These are phyloP conservation scores for Aquanectria penicillioides DNA, from an alignment of 2,329 filamentous ascomycete species.

Conservation along the genomic window DNA sequence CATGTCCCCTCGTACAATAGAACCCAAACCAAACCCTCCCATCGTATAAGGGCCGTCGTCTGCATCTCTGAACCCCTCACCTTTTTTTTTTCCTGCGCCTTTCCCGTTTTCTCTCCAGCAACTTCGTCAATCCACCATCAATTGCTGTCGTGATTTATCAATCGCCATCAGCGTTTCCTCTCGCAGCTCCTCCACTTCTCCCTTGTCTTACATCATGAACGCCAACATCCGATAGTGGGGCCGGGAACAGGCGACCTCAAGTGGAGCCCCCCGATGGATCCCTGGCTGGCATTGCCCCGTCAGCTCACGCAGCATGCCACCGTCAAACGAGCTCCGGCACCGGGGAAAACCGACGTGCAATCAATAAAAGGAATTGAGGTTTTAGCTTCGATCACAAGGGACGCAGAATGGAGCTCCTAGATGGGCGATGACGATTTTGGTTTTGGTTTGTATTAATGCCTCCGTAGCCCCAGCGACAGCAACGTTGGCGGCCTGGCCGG, in stretches of 20 bases:
- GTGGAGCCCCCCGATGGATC: slow-evolving; percentile 39
- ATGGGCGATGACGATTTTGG: slow-evolving; percentile 1
- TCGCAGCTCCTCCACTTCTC: slow-evolving; percentile 26
- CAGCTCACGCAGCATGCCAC: slow-evolving; percentile 43
- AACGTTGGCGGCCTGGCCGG: not conserved
- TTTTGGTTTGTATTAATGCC: slow-evolving; percentile 18
- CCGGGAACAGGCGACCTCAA: slow-evolving; percentile 41
- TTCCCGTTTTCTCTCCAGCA: slow-evolving; percentile 12
- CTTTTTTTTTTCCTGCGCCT: slow-evolving; percentile 12
- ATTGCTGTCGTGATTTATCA: slow-evolving; percentile 3
- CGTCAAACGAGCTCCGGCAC: slow-evolving; percentile 33
- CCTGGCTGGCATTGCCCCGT: slow-evolving; percentile 29
- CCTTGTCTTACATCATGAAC: slow-evolving; percentile 33
- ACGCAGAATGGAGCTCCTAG: not conserved
- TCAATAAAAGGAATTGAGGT: slow-evolving; percentile 28
- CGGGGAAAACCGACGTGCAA: slow-evolving; percentile 27
- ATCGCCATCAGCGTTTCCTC: slow-evolving; percentile 1
- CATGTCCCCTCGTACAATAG: slow-evolving; percentile 6
- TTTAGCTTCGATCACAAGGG: slow-evolving; percentile 32
- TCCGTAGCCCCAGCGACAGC: slow-evolving; percentile 12
- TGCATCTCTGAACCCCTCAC: slow-evolving; percentile 28
- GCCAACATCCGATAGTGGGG: slow-evolving; percentile 44
- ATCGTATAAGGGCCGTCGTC: slow-evolving; percentile 39
- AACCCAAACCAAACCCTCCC: not conserved
- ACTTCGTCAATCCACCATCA: not conserved